Percentiles rank a stretch among this genome's conserved stretches.
Evolutionary conservation across 495 filamentous ascomycete species (phyloP).

Genomic region (Bombardia bombarda): DNA sequence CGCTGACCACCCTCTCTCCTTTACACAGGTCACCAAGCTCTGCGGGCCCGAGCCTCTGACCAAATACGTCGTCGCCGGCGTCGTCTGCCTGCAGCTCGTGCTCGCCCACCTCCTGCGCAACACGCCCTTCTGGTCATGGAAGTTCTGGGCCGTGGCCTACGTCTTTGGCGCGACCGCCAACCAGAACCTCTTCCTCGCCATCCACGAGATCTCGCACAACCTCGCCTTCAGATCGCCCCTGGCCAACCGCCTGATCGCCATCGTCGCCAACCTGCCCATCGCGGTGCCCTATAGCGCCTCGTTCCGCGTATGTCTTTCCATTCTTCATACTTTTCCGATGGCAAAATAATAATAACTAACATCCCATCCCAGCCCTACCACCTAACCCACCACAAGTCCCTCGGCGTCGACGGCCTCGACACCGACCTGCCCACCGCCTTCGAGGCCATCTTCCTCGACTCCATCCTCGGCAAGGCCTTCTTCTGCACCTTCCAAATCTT

Average conservation of each 20-base stretch:
- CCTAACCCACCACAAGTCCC: constrained; percentile 97
- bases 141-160: constrained; percentile 81
- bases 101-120: constrained; percentile 75
- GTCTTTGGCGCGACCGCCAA: constrained; percentile 91
- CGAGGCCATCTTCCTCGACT: constrained; percentile 91
- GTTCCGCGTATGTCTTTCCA: constrained; percentile 57
- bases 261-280: constrained; percentile 93
- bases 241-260: constrained; percentile 77
- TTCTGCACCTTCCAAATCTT: constrained; percentile 99
- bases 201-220: constrained; percentile 98
- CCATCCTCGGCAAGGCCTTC: constrained; percentile 95
- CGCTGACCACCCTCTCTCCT: constrained; percentile 5
- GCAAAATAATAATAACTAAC: constrained; percentile 1
- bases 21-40: constrained; percentile 79
- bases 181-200: constrained; percentile 97
- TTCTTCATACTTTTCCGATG: neutral
- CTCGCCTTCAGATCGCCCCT: constrained; percentile 83
- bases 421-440: constrained; percentile 89
- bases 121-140: constrained; percentile 72
- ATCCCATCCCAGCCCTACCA: constrained; percentile 68
- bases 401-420: constrained; percentile 93
- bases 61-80: constrained; percentile 81
- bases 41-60: constrained; percentile 95
- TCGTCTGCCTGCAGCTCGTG: constrained; percentile 73
- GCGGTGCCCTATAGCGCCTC: constrained; percentile 93